Base-by-base conservation (phyloP, 805 yeast genomes). In the Priceomyces haplophilus region DNA sequence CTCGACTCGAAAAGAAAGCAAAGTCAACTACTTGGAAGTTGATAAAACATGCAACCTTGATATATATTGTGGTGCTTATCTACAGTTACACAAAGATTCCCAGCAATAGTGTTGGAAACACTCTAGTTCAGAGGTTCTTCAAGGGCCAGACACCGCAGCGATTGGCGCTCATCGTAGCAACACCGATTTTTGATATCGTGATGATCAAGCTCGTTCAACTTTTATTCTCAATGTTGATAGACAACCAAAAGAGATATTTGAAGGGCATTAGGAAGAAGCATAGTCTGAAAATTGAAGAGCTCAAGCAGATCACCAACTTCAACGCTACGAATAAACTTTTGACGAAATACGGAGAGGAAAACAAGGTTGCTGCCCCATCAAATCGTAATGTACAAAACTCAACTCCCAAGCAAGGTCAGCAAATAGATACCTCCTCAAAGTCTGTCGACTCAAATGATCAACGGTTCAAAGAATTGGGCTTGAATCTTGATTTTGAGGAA, bases 301-400 rank as follows among this genome's bases (percentile, higher is more conserved):
- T 85, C 61, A 86, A 86, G 61, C 69, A 75, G 43, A 73, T 79
- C 54, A 85, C 96, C 12, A 84, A 86, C 50, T 91, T 80, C 60
- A 77, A 84, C 53, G 74, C 82, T 11, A 86, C 96, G 1, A 82
- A 80, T 60, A 80, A 84, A n/a, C 70, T 90, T 36, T 65, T 90
- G 34, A 77, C 75, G 40, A 73, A 89, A 53, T 89, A 59, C 39
- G 71, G 55, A 23, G 48, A 48, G 17, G 25, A 42, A 16, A 42
- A 41, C 16, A 33, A 18, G 25, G 19, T 21, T 31, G 16, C 46
- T 6, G 18, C 37, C 34, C 10, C 13, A 15, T 18, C 7, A 18
- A 16, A 16, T 7, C 17, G 21, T 29, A 30, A 42, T 12, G 17
- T 31, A 13, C 42, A 38, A 18, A 30, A 15, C 23, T 23, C 27